These are phyloP conservation scores for Monsonia emarginata DNA, from an alignment of 441 rosid genomes.

Conservation along the genomic window DNA sequence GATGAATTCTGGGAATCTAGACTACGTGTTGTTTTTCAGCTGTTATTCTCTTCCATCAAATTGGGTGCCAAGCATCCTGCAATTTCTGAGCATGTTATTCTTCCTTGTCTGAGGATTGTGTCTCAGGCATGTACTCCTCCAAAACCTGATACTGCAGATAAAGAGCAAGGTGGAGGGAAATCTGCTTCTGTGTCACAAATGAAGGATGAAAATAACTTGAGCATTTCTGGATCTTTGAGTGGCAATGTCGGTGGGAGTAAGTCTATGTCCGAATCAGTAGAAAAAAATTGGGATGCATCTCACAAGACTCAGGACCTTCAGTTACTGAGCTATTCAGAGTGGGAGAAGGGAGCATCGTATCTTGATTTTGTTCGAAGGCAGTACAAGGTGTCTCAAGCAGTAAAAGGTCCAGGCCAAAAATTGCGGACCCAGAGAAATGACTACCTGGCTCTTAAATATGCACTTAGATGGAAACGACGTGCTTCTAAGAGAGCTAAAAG, in stretches of 20 bases:
- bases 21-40: slow-evolving; percentile 91
- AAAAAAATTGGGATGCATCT: slow-evolving; percentile 62
- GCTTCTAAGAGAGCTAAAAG: slow-evolving; percentile 57
- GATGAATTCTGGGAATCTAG: slow-evolving; percentile 99
- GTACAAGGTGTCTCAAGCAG: slow-evolving; percentile 79
- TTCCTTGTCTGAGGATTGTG: slow-evolving; percentile 95
- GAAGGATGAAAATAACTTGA: slow-evolving; percentile 60
- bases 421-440: slow-evolving; percentile 78
- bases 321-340: slow-evolving; percentile 88
- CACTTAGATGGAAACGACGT: slow-evolving; percentile 86
- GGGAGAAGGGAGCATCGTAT: slow-evolving; percentile 99
- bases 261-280: slow-evolving; percentile 41
- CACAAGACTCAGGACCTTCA: slow-evolving; percentile 75
- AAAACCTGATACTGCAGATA: slow-evolving; percentile 80
- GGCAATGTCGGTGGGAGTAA: slow-evolving; percentile 33
- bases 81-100: slow-evolving; percentile 95
- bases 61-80: slow-evolving; percentile 99
- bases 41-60: slow-evolving; percentile 91
- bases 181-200: slow-evolving; percentile 40
- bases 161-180: slow-evolving; percentile 57
- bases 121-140: slow-evolving; percentile 99
- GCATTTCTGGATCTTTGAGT: slow-evolving; percentile 34
- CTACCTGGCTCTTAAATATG: slow-evolving; percentile 81
- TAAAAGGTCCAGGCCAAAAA: slow-evolving; percentile 62
- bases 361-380: slow-evolving; percentile 99